Conservation (phyloP, 1,284 basidiomycete species). For the Ceratobasidium papillatum region DNA sequence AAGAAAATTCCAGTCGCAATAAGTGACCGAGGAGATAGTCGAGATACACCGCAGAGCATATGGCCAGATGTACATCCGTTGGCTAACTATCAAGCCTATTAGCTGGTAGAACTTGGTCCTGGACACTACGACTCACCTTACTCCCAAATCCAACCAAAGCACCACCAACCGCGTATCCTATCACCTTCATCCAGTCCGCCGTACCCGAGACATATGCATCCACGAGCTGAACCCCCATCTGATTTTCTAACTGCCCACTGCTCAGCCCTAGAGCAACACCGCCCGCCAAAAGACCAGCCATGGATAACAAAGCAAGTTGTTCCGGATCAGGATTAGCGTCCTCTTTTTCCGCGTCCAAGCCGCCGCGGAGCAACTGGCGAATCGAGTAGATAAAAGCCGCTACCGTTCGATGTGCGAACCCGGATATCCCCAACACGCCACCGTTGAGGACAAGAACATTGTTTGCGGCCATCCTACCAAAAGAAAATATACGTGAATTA, state of each 20-base stretch:
- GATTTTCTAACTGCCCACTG: neutral
- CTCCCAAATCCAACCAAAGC: conserved; percentile 22
- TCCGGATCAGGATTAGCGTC: conserved; percentile 18
- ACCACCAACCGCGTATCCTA: conserved; percentile 7
- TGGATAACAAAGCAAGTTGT: conserved; percentile 16
- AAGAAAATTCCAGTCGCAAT: conserved; percentile 7
- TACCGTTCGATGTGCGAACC: conserved; percentile 4
- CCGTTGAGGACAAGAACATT: conserved; percentile 27
- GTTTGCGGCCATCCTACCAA: conserved; percentile 8
- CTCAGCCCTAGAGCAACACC: neutral
- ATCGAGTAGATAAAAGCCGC: neutral
- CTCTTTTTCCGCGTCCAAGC: too few relatives aligned
- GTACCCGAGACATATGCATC: conserved; percentile 7
- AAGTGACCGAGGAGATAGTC: conserved; percentile 21
- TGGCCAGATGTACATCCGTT: conserved; percentile 37
- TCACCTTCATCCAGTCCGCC: neutral
- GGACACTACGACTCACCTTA: neutral
- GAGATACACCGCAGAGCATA: conserved; percentile 31
- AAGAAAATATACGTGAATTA: too few relatives aligned
- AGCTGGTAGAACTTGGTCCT: neutral
- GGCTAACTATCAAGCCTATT: neutral
- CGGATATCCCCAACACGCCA: conserved; percentile 19
- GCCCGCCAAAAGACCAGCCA: conserved; percentile 12
- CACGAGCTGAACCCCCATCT: neutral
- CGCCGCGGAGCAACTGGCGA: neutral